These are phyloP conservation scores for Aspergillus panamensis DNA, from an alignment of 495 filamentous ascomycete genomes.

Conservation along the genomic window DNA sequence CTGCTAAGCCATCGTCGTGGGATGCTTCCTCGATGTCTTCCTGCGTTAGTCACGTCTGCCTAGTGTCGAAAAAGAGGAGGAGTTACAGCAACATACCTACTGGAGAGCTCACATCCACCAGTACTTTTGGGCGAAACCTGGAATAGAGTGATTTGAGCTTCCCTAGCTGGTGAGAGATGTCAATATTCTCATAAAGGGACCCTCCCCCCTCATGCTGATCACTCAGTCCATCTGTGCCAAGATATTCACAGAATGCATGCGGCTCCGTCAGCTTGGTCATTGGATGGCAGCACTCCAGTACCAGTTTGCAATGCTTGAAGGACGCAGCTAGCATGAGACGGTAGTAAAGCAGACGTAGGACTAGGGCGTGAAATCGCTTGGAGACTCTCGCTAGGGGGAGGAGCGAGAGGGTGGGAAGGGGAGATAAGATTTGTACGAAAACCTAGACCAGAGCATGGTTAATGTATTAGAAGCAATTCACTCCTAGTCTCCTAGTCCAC, in stretches of 20 bases:
- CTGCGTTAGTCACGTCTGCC: constrained; percentile 33
- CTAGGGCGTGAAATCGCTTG: constrained; percentile 62
- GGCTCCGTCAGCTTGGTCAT: constrained; percentile 64
- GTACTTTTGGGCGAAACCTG: constrained; percentile 57
- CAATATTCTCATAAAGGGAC: constrained; percentile 39
- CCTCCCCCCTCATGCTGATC: constrained; percentile 37
- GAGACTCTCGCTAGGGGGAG: constrained; percentile 59
- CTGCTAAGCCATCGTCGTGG: not conserved
- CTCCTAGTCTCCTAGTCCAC: not conserved
- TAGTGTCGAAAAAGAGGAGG: too few relatives aligned
- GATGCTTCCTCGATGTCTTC: constrained; percentile 26
- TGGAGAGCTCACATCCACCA: constrained; percentile 40
- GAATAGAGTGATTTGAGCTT: constrained; percentile 48
- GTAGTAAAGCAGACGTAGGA: constrained; percentile 63
- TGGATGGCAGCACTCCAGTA: constrained; percentile 77
- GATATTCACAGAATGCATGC: constrained; percentile 64
- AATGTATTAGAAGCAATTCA: not conserved
- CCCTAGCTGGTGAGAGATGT: constrained; percentile 28
- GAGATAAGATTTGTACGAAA: constrained; percentile 59
- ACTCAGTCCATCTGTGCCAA: constrained; percentile 53
- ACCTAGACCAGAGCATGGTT: constrained; percentile 46
- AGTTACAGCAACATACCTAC: constrained; percentile 20
- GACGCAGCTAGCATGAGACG: constrained; percentile 57
- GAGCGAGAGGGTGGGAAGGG: constrained; percentile 57
- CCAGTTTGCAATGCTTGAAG: constrained; percentile 58